A percentile compares a stretch with the other conserved stretches of the same genome.
These are phyloP conservation scores for Salix arbutifolia DNA, from an alignment of 345 rosid species.

Conservation along the genomic window DNA sequence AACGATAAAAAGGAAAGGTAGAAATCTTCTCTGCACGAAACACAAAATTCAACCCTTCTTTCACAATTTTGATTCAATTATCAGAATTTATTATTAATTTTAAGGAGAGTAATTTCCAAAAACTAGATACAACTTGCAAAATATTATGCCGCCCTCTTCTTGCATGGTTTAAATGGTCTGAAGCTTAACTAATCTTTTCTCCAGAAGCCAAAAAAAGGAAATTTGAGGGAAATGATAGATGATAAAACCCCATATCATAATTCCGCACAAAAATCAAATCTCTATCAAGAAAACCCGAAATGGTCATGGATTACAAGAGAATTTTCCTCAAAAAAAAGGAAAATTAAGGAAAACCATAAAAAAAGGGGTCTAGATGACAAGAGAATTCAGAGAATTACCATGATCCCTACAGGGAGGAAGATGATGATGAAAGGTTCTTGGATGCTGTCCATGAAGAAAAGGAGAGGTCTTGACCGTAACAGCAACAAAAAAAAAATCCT, in stretches of 20 bases:
- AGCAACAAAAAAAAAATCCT: conserved; percentile 29
- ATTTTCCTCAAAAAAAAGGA: neutral
- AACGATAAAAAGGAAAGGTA: conserved; percentile 18
- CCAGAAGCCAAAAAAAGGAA: neutral
- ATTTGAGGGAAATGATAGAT: neutral
- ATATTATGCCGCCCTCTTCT: neutral
- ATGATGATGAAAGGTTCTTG: neutral
- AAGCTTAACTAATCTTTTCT: neutral
- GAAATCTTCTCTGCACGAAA: conserved; percentile 30
- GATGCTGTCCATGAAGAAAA: neutral
- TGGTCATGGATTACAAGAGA: neutral
- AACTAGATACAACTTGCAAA: neutral
- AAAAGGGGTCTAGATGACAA: neutral
- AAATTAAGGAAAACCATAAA: neutral
- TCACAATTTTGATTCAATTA: conserved; percentile 17
- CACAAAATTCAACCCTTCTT: neutral
- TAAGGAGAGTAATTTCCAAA: neutral
- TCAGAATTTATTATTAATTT: neutral
- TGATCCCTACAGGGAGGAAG: neutral
- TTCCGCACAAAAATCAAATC: conserved; percentile 5
- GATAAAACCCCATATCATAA: conserved; percentile 14
- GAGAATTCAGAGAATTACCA: conserved; percentile 21
- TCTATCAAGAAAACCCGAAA: neutral
- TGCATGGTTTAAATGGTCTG: conserved; percentile 18
- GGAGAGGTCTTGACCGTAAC: neutral